phyloP scores from a whole-genome alignment of 2,329 filamentous ascomycete genomes.

The Venturiaceae sp. region DNA sequence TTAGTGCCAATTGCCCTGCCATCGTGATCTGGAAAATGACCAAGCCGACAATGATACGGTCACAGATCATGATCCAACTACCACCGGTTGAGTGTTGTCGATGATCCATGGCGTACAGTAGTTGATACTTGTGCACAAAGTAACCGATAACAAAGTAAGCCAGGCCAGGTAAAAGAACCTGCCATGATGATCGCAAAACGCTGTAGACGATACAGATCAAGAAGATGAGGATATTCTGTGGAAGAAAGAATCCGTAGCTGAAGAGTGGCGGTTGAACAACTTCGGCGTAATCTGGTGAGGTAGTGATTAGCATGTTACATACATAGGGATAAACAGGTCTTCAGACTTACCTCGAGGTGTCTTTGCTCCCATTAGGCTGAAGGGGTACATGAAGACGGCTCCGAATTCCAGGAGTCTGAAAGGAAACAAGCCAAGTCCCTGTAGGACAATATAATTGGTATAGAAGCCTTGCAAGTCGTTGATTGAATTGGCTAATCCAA shows the following conservation, averaged over 20 bases:
- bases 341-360: slow-evolving; percentile 57
- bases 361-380: slow-evolving; percentile 66
- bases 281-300: slow-evolving; percentile 60
- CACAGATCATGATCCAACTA: slow-evolving; percentile 95
- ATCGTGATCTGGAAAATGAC: slow-evolving; percentile 87
- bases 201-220: slow-evolving; percentile 96
- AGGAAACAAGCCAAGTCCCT: slow-evolving; percentile 87
- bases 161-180: slow-evolving; percentile 72
- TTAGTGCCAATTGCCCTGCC: slow-evolving; percentile 72
- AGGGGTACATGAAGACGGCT: slow-evolving; percentile 71
- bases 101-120: slow-evolving; percentile 97
- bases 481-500: slow-evolving; percentile 65
- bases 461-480: slow-evolving; percentile 74
- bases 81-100: slow-evolving; percentile 87
- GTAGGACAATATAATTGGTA: slow-evolving; percentile 85
- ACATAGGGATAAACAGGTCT: not conserved
- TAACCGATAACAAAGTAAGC: slow-evolving; percentile 77
- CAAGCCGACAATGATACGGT: slow-evolving; percentile 76
- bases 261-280: slow-evolving; percentile 76
- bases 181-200: slow-evolving; percentile 68
- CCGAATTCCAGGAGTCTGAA: slow-evolving; percentile 88
- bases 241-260: slow-evolving; percentile 92
- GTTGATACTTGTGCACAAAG: slow-evolving; percentile 93
- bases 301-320: not conserved
- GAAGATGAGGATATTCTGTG: slow-evolving; percentile 84